Conservation (phyloP, 2,329 filamentous ascomycete genomes). For the Calonectria henricotiae region DNA sequence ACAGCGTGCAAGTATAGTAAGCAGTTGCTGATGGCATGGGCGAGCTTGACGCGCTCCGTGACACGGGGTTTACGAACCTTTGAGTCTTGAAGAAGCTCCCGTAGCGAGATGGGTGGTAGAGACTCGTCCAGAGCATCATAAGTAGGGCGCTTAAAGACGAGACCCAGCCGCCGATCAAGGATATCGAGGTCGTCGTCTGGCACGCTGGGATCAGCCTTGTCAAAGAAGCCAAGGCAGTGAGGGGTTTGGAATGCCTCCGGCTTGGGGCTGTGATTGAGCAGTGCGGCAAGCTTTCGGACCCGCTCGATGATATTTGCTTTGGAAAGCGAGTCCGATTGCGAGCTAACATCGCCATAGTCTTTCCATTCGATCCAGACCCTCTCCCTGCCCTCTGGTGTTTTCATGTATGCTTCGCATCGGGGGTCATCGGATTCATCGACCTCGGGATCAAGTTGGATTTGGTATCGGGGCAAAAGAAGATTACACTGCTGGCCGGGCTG, state of each 20-base stretch:
- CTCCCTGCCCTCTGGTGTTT: conserved; percentile 56
- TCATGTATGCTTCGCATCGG: conserved; percentile 62
- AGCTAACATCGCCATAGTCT: conserved; percentile 62
- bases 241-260: conserved; percentile 68
- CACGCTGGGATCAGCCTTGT: conserved; percentile 59
- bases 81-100: conserved; percentile 61
- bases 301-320: conserved; percentile 63
- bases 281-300: conserved; percentile 65
- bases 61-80: conserved; percentile 64
- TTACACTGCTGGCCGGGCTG: conserved; percentile 54
- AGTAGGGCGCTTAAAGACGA: conserved; percentile 69
- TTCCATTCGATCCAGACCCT: conserved; percentile 70
- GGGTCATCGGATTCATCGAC: conserved; percentile 56
- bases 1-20: conserved; percentile 71
- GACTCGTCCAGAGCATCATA: conserved; percentile 57
- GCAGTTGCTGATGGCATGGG: conserved; percentile 68
- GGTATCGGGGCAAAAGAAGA: conserved; percentile 57
- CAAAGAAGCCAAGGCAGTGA: conserved; percentile 68
- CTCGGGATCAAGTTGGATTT: conserved; percentile 56
- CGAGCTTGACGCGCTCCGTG: conserved; percentile 68
- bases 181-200: conserved; percentile 61
- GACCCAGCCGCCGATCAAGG: conserved; percentile 65
- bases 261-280: conserved; percentile 66
- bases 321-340: conserved; percentile 58
- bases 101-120: conserved; percentile 64